Evolutionary conservation across 139 green algal species (phyloP).

Genomic region (Chlamydomonas sphaeroides): DNA sequence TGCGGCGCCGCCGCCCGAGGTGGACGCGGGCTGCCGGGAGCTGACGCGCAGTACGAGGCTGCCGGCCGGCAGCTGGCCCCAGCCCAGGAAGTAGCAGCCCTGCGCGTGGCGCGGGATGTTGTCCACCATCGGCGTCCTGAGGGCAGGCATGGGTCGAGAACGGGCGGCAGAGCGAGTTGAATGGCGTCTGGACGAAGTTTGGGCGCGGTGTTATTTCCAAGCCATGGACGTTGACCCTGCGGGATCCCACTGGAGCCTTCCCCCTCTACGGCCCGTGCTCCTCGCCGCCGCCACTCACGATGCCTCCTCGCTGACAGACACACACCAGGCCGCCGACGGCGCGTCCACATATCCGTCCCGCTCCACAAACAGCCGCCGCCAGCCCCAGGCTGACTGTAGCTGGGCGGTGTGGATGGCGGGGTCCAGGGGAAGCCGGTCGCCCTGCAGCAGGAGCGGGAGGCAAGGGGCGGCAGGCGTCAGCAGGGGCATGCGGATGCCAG

Average conservation of each 20-base stretch:
- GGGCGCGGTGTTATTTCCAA: too few species aligned
- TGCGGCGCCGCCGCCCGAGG: too few species aligned
- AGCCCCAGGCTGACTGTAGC: background rate
- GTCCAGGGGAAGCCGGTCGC: background rate
- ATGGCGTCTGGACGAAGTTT: too few species aligned
- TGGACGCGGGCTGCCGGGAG: background rate
- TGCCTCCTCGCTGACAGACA: background rate
- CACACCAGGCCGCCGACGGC: background rate
- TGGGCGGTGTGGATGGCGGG: background rate
- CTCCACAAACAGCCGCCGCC: constrained; percentile 28
- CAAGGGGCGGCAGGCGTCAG: too few species aligned
- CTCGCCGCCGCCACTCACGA: background rate
- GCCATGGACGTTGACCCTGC: too few species aligned
- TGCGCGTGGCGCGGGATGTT: background rate
- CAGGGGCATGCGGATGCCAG: too few species aligned
- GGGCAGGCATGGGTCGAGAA: background rate
- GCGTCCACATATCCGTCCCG: constrained; percentile 23
- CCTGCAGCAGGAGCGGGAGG: too few species aligned
- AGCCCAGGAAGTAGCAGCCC: constrained; percentile 16
- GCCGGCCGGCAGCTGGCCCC: constrained; percentile 14
- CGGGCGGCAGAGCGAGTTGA: too few species aligned
- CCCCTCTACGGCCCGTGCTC: too few species aligned
- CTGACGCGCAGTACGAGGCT: constrained; percentile 15
- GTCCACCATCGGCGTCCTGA: background rate
- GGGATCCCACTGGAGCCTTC: too few species aligned